Evolutionary conservation across 352 stramenopile genomes (phyloP).

Genomic region (Peronosclerospora sorghi): DNA sequence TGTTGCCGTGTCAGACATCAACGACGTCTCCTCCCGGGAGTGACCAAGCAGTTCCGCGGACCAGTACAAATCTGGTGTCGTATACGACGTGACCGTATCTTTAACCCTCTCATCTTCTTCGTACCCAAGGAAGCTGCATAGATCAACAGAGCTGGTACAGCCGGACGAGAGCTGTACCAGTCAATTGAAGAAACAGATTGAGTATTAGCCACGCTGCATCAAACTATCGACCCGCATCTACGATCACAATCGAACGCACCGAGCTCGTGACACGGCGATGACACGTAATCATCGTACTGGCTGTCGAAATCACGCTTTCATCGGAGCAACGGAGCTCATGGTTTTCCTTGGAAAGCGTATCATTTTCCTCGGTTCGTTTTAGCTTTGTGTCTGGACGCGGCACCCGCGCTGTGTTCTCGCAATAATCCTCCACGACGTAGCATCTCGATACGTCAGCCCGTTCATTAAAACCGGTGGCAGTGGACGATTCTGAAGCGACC

Average conservation of each 20-base stretch:
- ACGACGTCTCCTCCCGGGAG: slow-evolving; percentile 14
- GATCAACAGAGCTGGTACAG: slow-evolving; percentile 27
- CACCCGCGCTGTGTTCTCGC: slow-evolving; percentile 9
- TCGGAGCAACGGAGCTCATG: slow-evolving; percentile 27
- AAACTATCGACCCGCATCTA: not conserved
- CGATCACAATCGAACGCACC: too few species aligned
- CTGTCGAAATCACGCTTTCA: slow-evolving; percentile 53
- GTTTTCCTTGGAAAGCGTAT: slow-evolving; percentile 11
- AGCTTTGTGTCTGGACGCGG: slow-evolving; percentile 3
- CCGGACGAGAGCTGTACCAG: slow-evolving; percentile 15
- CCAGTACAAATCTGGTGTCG: slow-evolving; percentile 23
- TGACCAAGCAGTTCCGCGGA: slow-evolving; percentile 14
- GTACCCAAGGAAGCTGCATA: slow-evolving; percentile 47
- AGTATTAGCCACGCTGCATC: not conserved
- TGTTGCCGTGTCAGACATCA: slow-evolving; percentile 8
- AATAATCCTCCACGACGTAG: slow-evolving; percentile 4
- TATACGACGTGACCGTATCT: slow-evolving; percentile 34
- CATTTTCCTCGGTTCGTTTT: too few species aligned
- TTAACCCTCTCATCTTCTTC: slow-evolving; percentile 28
- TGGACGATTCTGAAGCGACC: not conserved
- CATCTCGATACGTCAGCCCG: slow-evolving; percentile 3
- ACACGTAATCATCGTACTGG: slow-evolving; percentile 37
- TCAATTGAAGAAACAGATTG: slow-evolving; percentile 1
- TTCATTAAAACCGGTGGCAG: slow-evolving; percentile 17
- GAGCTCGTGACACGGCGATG: slow-evolving; percentile 47